Base-by-base conservation (phyloP, 1,284 basidiomycete species). In the Flammula alnicola region DNA sequence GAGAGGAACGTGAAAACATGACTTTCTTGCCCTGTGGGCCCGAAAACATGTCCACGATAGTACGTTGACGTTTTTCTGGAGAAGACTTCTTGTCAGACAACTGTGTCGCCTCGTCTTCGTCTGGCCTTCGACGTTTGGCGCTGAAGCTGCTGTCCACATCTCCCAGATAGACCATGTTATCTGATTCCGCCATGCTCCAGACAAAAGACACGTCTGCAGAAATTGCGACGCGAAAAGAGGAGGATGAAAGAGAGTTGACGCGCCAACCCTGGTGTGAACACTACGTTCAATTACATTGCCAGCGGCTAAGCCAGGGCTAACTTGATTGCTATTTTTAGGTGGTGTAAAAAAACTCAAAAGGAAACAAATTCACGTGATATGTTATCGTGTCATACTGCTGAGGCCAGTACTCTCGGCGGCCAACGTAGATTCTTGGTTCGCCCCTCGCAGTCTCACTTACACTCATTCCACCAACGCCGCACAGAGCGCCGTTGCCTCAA, bases 11-110 rank as follows among this genome's bases (percentile, higher is more conserved):
- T 27, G n/a, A n/a, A n/a, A n/a, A n/a, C 14, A 16, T 16, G 14
- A 14, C 23, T 25, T 25, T 39, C 10, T 39, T 39, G 10, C 12
- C 20, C n/a, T 26, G 12, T 27, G 14, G 25, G 14, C 37, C 37
- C 6, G 37, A 39, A 16, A 86, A 64, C 37, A 39, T 39, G 10
- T 39, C 37, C 31, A 38, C 37, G n/a, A 89, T 72, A 1, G 83
- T 86, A 16, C 76, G 70, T 68, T 89, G 86, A 42, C 86, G 78
- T 61, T 89, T 89, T 33, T 69, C 61, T 6, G 67, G 55, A 7
- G 65, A 67, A 22, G 67, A 63, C 8, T 62, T 51, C 19, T 65
- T 59, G 35, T 44, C 43, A 14, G 45, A 48, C 41, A 20, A 23
- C 22, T 54, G 30, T 37, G 39, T 43, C 25, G 22, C 53, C 31